Evolutionary conservation across 331 rosid genomes (phyloP).

Genomic region (Malus hybrid): DNA sequence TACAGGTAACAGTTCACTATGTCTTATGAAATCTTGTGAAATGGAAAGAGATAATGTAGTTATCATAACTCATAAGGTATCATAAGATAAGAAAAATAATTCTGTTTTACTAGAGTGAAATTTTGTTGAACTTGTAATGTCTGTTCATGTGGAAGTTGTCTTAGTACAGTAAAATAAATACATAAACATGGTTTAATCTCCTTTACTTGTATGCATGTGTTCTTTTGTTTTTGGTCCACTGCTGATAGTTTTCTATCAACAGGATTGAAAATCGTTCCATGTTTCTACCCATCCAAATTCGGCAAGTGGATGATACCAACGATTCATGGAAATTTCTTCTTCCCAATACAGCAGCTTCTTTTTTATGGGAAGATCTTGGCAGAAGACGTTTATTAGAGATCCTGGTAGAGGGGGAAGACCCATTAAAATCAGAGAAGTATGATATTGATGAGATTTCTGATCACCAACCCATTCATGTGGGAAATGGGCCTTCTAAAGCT

Average conservation of each 20-base stretch:
- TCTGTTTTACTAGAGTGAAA: not conserved
- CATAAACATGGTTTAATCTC: no score
- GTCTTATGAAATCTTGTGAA: not conserved
- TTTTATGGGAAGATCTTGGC: slow-evolving; percentile 98
- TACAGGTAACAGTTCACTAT: slow-evolving; percentile 58
- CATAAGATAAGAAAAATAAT: not conserved
- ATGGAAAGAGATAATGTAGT: not conserved
- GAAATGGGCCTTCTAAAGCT: slow-evolving; percentile 62
- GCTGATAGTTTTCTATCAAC: no score
- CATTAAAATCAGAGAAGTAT: slow-evolving; percentile 52
- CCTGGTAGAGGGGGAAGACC: slow-evolving; percentile 67
- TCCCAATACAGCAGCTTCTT: slow-evolving; percentile 75
- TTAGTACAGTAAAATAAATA: no score
- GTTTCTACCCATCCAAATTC: slow-evolving; percentile 77
- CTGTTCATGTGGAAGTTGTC: not conserved
- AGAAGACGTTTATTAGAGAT: slow-evolving; percentile 77
- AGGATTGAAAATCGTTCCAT: slow-evolving; percentile 21
- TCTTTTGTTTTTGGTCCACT: no score
- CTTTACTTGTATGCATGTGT: no score
- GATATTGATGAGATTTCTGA: slow-evolving; percentile 82
- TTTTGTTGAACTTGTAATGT: not conserved
- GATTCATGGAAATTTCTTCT: slow-evolving; percentile 86
- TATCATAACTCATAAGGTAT: not conserved
- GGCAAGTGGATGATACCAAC: slow-evolving; percentile 71
- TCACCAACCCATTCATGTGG: slow-evolving; percentile 53